A percentile compares a stretch with the other conserved stretches of the same genome.
phyloP scores from a whole-genome alignment of 345 rosid genomes.

The Moricandia moricandioides region DNA sequence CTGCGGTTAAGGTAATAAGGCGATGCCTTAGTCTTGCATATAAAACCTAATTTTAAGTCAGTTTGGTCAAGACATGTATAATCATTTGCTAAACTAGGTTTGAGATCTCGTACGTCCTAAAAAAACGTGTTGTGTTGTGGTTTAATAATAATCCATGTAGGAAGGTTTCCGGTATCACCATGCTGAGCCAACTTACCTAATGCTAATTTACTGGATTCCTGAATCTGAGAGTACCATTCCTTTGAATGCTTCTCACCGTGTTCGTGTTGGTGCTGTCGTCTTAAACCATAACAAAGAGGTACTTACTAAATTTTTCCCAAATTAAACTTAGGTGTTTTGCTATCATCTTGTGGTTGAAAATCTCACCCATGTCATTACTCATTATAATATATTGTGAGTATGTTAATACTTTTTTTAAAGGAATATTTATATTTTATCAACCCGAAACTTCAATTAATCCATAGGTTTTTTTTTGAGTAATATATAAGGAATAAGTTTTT shows the following conservation, averaged over 20 bases:
- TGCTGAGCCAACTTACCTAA: conserved; percentile 77
- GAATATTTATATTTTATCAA: too few species aligned
- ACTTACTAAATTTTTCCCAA: neutral
- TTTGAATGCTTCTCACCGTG: conserved; percentile 72
- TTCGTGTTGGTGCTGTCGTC: conserved; percentile 70
- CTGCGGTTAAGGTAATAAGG: conserved; percentile 77
- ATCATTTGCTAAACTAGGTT: neutral
- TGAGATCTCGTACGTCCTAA: neutral
- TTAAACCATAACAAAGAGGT: conserved; percentile 76
- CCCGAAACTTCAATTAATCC: too few species aligned
- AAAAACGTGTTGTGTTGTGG: neutral
- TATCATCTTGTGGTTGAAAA: neutral
- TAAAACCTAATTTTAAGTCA: neutral
- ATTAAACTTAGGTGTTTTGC: neutral
- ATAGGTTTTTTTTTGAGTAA: too few species aligned
- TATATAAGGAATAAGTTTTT: too few species aligned
- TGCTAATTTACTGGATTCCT: conserved; percentile 87
- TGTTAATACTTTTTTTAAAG: neutral
- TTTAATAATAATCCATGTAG: conserved; percentile 31
- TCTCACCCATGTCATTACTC: neutral
- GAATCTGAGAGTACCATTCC: conserved; percentile 59
- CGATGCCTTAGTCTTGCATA: conserved; percentile 24
- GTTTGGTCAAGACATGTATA: neutral
- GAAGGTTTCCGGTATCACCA: conserved; percentile 79
- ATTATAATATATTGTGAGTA: neutral